Evolutionary conservation across 1,139 yeast genomes (phyloP).

Genomic region (Zygosaccharomyces sapae): DNA sequence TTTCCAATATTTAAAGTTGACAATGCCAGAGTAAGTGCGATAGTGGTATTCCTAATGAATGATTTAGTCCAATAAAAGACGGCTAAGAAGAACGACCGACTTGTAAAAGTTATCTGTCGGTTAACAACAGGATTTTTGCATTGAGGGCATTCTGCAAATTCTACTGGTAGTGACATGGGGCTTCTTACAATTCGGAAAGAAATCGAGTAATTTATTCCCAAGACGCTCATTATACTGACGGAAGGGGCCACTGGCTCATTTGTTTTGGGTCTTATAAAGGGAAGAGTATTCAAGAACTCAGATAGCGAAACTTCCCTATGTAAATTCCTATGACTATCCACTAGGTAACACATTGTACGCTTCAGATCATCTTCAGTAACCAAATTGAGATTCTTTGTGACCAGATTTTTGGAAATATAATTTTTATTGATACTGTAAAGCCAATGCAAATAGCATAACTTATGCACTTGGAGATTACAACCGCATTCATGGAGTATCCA

Average conservation of each 20-base stretch:
- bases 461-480: conserved; percentile 24
- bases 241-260: conserved; percentile 3
- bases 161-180: conserved; percentile 17
- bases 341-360: conserved; percentile 16
- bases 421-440: conserved; percentile 17
- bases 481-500: conserved; percentile 25
- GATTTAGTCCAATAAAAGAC: conserved; percentile 7
- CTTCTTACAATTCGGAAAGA: not conserved
- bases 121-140: conserved; percentile 18
- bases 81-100: conserved; percentile 11
- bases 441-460: conserved; percentile 22
- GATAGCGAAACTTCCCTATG: conserved; percentile 17
- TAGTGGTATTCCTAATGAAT: conserved; percentile 14
- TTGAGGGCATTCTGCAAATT: conserved; percentile 22
- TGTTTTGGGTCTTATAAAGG: conserved; percentile 7
- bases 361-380: conserved; percentile 13
- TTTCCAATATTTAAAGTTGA: conserved; percentile 18
- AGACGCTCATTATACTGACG: conserved; percentile 7
- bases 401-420: conserved; percentile 11
- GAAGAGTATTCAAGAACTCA: conserved; percentile 18
- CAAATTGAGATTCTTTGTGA: conserved; percentile 5
- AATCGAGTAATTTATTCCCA: conserved; percentile 7
- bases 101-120: conserved; percentile 11
- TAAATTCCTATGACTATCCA: conserved; percentile 22
- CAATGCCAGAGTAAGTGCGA: conserved; percentile 10